These are phyloP conservation scores for Phycomyces nitens DNA, from an alignment of 192 early-diverging fungal genomes.

Conservation along the genomic window DNA sequence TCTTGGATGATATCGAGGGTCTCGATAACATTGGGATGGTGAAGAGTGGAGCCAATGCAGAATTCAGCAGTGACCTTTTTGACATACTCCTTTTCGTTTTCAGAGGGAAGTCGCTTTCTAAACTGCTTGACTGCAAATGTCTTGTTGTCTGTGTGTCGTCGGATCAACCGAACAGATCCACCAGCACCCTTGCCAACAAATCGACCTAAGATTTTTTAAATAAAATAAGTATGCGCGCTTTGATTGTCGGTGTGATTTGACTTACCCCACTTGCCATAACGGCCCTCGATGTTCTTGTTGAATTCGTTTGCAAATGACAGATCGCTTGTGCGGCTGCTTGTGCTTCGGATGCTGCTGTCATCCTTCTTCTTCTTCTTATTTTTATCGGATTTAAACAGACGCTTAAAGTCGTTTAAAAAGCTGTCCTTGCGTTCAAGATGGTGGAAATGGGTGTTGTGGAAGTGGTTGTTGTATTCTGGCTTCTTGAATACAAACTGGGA, in stretches of 20 bases:
- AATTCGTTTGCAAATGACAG: conserved; percentile 37
- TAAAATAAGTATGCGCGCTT: not conserved
- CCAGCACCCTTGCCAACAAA: conserved; percentile 69
- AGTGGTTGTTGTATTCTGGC: conserved; percentile 38
- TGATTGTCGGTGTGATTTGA: not conserved
- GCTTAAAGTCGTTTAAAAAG: conserved; percentile 50
- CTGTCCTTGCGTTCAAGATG: conserved; percentile 35
- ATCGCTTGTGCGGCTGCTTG: conserved; percentile 9
- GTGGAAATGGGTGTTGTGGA: conserved; percentile 38
- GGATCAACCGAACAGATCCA: conserved; percentile 68
- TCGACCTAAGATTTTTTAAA: conserved; percentile 15
- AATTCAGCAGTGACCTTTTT: conserved; percentile 85
- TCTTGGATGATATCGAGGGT: conserved; percentile 77
- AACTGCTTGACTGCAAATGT: conserved; percentile 82
- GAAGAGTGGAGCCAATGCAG: conserved; percentile 76
- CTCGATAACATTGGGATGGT: conserved; percentile 77
- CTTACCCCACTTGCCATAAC: conserved; percentile 37
- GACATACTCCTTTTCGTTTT: conserved; percentile 72
- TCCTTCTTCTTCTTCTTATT: conserved; percentile 15
- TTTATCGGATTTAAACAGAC: conserved; percentile 39
- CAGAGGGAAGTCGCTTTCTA: conserved; percentile 57
- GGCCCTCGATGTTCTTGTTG: conserved; percentile 30
- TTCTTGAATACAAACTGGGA: conserved; percentile 40
- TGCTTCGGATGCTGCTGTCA: not conserved
- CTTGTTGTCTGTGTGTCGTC: conserved; percentile 54